A percentile compares a stretch with the other conserved stretches of the same genome.
Evolutionary conservation across 2,329 filamentous ascomycete species (phyloP).

Genomic region (Raffaelea ambrosiae): DNA sequence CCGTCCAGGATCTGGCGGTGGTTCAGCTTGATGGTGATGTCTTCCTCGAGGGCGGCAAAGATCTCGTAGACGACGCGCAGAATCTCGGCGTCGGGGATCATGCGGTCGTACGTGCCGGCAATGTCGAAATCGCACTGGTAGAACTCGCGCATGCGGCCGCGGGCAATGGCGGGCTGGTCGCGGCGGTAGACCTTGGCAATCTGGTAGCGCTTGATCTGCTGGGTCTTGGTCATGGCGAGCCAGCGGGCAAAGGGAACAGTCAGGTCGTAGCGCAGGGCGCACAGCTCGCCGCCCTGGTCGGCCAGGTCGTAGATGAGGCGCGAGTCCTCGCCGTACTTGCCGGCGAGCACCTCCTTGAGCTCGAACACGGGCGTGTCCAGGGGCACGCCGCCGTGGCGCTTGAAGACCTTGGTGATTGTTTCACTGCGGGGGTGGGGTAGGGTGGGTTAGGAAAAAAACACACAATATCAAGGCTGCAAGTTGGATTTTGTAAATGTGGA

Average conservation of each 20-base stretch:
- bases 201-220: slow-evolving; percentile 86
- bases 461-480: no score
- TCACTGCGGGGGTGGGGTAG: slow-evolving; percentile 10
- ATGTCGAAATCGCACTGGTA: slow-evolving; percentile 97
- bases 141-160: slow-evolving; percentile 89
- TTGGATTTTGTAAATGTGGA: no score
- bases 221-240: slow-evolving; percentile 81
- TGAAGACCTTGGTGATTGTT: slow-evolving; percentile 4
- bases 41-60: slow-evolving; percentile 62
- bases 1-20: slow-evolving; percentile 92
- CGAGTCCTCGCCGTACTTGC: slow-evolving; percentile 57
- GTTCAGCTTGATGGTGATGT: slow-evolving; percentile 87
- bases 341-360: slow-evolving; percentile 52
- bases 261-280: slow-evolving; percentile 71
- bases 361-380: slow-evolving; percentile 71
- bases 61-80: slow-evolving; percentile 77
- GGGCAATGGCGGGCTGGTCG: slow-evolving; percentile 58
- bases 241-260: slow-evolving; percentile 63
- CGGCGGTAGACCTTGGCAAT: slow-evolving; percentile 76
- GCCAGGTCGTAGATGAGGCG: slow-evolving; percentile 64
- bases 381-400: slow-evolving; percentile 58
- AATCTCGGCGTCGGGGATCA: slow-evolving; percentile 89
- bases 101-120: slow-evolving; percentile 75
- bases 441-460: not conserved
- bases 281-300: slow-evolving; percentile 74